Percentiles rank a stretch among this genome's conserved stretches.
These are phyloP conservation scores for Fusarium fracticaudum DNA, from an alignment of 2,329 filamentous ascomycete species.

Conservation along the genomic window DNA sequence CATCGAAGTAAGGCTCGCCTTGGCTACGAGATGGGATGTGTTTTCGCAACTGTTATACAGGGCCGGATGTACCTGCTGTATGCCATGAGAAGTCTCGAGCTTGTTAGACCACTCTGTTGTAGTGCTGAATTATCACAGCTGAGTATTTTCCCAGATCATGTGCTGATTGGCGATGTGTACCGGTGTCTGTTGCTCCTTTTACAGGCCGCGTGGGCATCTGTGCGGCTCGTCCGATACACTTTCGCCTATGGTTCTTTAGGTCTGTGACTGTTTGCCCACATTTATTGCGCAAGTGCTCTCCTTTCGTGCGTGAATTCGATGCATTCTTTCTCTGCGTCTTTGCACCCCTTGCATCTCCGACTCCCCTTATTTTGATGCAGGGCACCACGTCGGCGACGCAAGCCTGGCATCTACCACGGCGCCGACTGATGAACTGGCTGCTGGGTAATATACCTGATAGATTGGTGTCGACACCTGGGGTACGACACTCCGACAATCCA, in stretches of 20 bases:
- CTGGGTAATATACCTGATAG: background rate
- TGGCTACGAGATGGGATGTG: too few species aligned
- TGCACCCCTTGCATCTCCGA: background rate
- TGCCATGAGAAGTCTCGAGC: too few species aligned
- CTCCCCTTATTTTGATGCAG: background rate
- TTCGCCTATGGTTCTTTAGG: background rate
- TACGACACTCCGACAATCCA: too few species aligned
- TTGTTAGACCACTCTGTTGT: background rate
- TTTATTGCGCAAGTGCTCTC: background rate
- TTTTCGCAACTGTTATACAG: too few species aligned
- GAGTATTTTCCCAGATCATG: background rate
- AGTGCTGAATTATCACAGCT: background rate
- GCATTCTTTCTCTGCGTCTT: background rate
- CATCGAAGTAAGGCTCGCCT: too few species aligned
- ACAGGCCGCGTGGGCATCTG: background rate
- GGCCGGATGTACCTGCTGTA: too few species aligned
- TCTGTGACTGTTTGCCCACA: background rate
- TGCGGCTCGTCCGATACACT: background rate
- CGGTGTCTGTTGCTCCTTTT: background rate
- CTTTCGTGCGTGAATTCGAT: background rate
- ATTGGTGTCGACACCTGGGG: accelerated
- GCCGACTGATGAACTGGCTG: background rate
- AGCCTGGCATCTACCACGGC: background rate
- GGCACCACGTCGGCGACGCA: background rate
- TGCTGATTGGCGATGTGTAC: background rate